Percentiles rank a stretch among this genome's conserved stretches.
phyloP scores from a whole-genome alignment of 352 stramenopile genomes.

The Pythium rhizo-oryzae region DNA sequence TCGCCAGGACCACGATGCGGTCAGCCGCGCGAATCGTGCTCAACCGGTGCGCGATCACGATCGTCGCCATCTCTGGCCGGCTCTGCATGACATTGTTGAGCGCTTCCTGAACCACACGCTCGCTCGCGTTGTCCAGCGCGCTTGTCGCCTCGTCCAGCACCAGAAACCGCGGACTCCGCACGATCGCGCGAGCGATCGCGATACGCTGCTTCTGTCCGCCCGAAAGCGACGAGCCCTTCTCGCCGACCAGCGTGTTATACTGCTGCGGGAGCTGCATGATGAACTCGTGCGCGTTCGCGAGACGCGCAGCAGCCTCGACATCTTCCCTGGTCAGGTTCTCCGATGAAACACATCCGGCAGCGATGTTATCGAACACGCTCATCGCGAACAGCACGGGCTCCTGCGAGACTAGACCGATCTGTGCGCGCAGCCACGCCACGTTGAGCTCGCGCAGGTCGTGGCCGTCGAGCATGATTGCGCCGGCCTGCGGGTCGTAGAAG shows the following conservation, averaged over 20 bases:
- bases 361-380: constrained; percentile 87
- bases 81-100: constrained; percentile 55
- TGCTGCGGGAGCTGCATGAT: constrained; percentile 40
- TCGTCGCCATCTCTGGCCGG: constrained; percentile 62
- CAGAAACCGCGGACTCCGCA: constrained; percentile 48
- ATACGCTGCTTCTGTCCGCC: constrained; percentile 60
- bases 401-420: constrained; percentile 65
- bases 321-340: background rate
- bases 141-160: constrained; percentile 66
- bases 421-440: constrained; percentile 52
- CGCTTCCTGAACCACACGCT: constrained; percentile 75
- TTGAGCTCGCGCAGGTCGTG: constrained; percentile 62
- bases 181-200: constrained; percentile 55
- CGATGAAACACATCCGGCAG: constrained; percentile 9
- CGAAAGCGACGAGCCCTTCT: constrained; percentile 81
- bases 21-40: constrained; percentile 56
- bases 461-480: constrained; percentile 73
- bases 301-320: background rate
- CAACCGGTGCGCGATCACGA: constrained; percentile 94
- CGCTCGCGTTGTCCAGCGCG: constrained; percentile 70
- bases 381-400: constrained; percentile 84
- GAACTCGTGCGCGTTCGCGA: constrained; percentile 29
- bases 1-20: constrained; percentile 57
- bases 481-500: constrained; percentile 81
- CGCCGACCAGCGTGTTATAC: constrained; percentile 65